Base-by-base conservation (phyloP, 2,329 filamentous ascomycete genomes). In the Cytospora piceae region DNA sequence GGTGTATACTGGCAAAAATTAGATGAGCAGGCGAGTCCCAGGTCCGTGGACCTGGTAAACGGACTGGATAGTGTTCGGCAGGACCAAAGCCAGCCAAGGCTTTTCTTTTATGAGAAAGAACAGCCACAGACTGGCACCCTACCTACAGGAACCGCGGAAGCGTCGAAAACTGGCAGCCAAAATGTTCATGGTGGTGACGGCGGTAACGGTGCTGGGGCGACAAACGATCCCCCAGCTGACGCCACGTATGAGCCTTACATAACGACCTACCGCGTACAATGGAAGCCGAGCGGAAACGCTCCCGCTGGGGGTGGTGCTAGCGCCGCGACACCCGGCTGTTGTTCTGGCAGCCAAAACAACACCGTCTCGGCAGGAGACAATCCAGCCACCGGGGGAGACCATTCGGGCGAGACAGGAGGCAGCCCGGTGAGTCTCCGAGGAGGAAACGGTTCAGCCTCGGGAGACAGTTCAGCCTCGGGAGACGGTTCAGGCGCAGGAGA, bases 31-130 rank as follows among this genome's bases (percentile, higher is more conserved):
- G 14, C 4, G 22, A 15, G 20, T 20, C 34, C 14, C 6, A 15
- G 17, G 32, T 29, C 27, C 27, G 27, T 29, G 27, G 27, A 9
- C 5, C 3, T 2, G n/a, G 15, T 5, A 11, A 3, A 8, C n/a
- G 11, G 9, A 4, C 46, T 49, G 11, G 7, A 31, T 20, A 20
- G 12, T 42, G 7, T 12, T 15, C 22, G 14, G 14, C 31, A 15
- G 8, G 9, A 15, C 12, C 1, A 15, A 2, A 37, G 15, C 8
- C 53, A 37, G 8, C 27, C 29, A 8, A 49, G 53, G 9, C 7
- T 57, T 2, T 6, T 62, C n/a, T 56, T 62, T 11, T 62, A 57
- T 29, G 24, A 27, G 6, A 62, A 31, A 32, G 27, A 51, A 8
- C 9, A 12, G 6, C 24, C 9, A 46, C 17, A 39, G 24, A 20